Base-by-base conservation (phyloP, 2,329 filamentous ascomycete genomes). In the Diaporthe amygdali region DNA sequence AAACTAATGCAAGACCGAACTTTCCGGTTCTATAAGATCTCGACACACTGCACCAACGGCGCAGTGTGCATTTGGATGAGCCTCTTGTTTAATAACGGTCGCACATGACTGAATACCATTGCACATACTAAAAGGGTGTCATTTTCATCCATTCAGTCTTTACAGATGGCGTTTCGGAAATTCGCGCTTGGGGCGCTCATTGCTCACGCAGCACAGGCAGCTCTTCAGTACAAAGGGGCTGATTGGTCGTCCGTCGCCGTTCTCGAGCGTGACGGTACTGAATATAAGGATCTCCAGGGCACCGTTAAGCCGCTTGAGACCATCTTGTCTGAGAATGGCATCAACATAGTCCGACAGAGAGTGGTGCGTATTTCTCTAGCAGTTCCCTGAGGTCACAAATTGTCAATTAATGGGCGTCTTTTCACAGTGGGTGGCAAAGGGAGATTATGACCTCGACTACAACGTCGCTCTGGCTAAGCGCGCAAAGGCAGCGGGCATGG, bases 381-480 rank as follows among this genome's bases (percentile, higher is more conserved):
- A 5, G 1, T 0, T 25, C 2, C 2, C 41, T 4, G 7, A 14
- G 9, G 20, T 14, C 1, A 10, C 12, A 47, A 2, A 2, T 12
- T 7, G 15, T 44, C 49, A 34, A 64, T 12, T 10, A 1, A 4
- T 3, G 0, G 3, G 0, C 2, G 8, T 25, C 2, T 1, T 37
- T 7, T 22, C n/a, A n/a, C n/a, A 64, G 59, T 64, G 59, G 59
- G 59, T 64, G 14, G 44, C 59, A 7, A 25, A 64, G n/a, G 59
- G 59, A n/a, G 59, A 64, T 20, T 94, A 94, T 79, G 88, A 92
- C 78, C 84, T 94, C 49, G 88, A 88, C 70, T 94, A 94, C 81
- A 94, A 93, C 77, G 77, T 94, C 73, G 82, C 87, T 66, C 84
- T 94, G 17, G 92, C 90, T 2, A 87, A 87, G 77, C 86, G 92